Percentiles rank a stretch among this genome's conserved stretches.
Conservation (phyloP, 78 protist genomes). For the Blattamonas nauphoetae region DNA sequence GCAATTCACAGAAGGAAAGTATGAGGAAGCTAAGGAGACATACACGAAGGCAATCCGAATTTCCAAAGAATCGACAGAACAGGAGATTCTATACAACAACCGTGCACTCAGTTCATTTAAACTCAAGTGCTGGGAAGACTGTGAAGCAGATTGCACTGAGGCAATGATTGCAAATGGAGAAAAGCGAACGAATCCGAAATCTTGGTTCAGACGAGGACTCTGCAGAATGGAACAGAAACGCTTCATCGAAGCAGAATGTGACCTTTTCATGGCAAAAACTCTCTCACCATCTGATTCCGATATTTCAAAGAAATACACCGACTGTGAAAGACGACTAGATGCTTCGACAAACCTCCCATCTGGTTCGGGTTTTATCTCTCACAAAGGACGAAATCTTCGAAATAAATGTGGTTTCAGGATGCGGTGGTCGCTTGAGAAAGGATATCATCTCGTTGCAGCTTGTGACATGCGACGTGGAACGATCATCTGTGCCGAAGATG, state of each 20-base stretch:
- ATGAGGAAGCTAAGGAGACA: neutral
- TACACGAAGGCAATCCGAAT: neutral
- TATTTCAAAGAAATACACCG: neutral
- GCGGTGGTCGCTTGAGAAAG: neutral
- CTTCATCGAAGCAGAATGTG: neutral
- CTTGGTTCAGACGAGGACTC: neutral
- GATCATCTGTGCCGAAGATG: neutral
- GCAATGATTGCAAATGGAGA: neutral
- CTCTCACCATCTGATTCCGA: neutral
- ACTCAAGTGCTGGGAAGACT: neutral
- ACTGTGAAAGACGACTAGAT: too few species aligned
- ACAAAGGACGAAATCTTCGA: neutral
- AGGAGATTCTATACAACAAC: neutral
- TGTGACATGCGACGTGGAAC: neutral
- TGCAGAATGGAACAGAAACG: neutral
- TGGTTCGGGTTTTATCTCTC: neutral
- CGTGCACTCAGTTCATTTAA: neutral
- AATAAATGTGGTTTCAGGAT: neutral
- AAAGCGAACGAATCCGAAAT: neutral
- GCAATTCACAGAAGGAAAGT: neutral
- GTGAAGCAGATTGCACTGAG: neutral
- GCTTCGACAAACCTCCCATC: neutral
- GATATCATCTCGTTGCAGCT: neutral
- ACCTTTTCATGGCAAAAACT: neutral
- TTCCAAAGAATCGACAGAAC: neutral